A percentile compares a stretch with the other conserved stretches of the same genome.
Conservation (phyloP, 805 yeast species). For the Aciculoconidium aculeatum region DNA sequence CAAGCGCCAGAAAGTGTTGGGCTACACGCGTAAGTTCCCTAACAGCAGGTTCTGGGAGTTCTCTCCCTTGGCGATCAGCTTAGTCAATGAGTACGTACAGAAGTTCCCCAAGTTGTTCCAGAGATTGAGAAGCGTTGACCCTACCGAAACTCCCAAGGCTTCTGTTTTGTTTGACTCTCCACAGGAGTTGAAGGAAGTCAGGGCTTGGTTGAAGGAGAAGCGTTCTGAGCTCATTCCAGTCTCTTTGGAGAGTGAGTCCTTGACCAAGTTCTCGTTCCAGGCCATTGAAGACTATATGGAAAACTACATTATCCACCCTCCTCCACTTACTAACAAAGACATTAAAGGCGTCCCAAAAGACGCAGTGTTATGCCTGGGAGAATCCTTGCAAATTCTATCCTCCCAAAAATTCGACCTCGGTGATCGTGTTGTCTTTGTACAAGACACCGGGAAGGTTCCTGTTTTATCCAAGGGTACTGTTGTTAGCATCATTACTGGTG, state of each 20-base stretch:
- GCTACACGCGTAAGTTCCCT: constrained; percentile 64
- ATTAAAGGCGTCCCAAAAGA: constrained; percentile 78
- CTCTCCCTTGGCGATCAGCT: constrained; percentile 64
- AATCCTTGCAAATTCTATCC: constrained; percentile 64
- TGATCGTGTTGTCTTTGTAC: constrained; percentile 81
- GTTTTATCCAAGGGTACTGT: constrained; percentile 86
- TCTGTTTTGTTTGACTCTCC: constrained; percentile 32
- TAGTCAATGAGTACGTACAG: constrained; percentile 54
- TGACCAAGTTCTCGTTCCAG: constrained; percentile 58
- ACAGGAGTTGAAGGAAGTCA: constrained; percentile 38
- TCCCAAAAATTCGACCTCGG: constrained; percentile 79
- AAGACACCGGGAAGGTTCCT: constrained; percentile 86
- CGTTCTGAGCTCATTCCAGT: constrained; percentile 51
- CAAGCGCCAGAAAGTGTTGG: constrained; percentile 76
- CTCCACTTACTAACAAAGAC: constrained; percentile 43
- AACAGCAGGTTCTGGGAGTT: constrained; percentile 68
- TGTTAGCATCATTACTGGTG: constrained; percentile 53
- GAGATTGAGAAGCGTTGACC: constrained; percentile 23
- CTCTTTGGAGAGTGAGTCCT: constrained; percentile 69
- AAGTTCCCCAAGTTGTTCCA: constrained; percentile 60
- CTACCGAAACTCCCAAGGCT: constrained; percentile 32
- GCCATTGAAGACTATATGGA: constrained; percentile 61
- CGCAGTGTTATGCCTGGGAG: constrained; percentile 73
- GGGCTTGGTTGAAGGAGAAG: constrained; percentile 46
- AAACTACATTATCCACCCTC: constrained; percentile 41